Percentiles rank a stretch among this genome's conserved stretches.
These are phyloP conservation scores for Spirogloea muscicola DNA, from an alignment of 139 green algal genomes.

Conservation along the genomic window DNA sequence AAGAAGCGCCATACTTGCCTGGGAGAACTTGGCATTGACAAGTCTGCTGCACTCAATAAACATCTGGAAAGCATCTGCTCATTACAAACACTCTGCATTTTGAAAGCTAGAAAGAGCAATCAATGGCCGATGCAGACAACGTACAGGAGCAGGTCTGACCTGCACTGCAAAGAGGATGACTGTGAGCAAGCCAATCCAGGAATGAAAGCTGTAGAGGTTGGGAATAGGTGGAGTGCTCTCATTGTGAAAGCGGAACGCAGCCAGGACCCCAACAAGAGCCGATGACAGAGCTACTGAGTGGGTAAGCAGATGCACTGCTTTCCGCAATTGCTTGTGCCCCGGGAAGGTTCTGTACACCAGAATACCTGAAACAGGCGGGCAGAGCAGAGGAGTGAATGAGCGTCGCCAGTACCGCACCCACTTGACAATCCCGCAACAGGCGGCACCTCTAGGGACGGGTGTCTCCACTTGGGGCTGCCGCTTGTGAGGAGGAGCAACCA, in stretches of 20 bases:
- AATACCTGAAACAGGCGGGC: slow-evolving; percentile 41
- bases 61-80: too few relatives aligned
- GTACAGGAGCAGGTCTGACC: too few relatives aligned
- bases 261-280: slow-evolving; percentile 20
- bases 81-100: too few relatives aligned
- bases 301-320: slow-evolving; percentile 24
- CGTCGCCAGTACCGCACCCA: background rate
- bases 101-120: too few relatives aligned
- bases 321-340: background rate
- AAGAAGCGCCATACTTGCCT: too few relatives aligned
- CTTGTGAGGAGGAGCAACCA: background rate
- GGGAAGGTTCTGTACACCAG: slow-evolving; percentile 33
- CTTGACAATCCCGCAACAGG: background rate
- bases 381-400: background rate
- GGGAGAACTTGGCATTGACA: too few relatives aligned
- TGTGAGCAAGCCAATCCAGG: slow-evolving; percentile 40
- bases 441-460: background rate
- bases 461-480: background rate
- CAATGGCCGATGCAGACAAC: too few relatives aligned
- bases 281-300: slow-evolving; percentile 19
- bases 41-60: too few relatives aligned
- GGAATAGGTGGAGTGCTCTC: slow-evolving; percentile 7
- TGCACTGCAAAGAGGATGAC: slow-evolving; percentile 37
- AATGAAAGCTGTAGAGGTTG: slow-evolving; percentile 49
- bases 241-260: slow-evolving; percentile 37